Evolutionary conservation across 495 filamentous ascomycete species (phyloP), one percentile per base, ranked within the genome.

Genomic region (Hyaloscypha variabilis): DNA sequence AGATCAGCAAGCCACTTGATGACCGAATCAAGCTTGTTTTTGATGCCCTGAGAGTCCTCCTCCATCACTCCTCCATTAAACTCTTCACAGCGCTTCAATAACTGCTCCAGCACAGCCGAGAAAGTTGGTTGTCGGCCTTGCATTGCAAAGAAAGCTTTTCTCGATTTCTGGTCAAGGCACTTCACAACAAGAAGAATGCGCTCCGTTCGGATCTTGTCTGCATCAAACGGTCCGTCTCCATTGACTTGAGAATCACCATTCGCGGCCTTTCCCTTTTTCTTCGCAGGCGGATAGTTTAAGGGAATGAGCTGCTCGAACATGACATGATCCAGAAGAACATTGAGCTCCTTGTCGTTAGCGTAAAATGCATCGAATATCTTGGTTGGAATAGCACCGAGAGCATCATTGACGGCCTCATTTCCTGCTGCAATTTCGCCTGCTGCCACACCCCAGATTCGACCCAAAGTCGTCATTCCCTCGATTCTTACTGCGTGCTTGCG

Each of bases 351-450:
- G 71, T 97, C 93, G 72, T 97, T 97, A 53, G 94, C 90, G 72
- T 97, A 99, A 66, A 89, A 91, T 0, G 91, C 88, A 69, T 93
- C 92, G 61, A 96, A 86, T 42, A 98, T 93, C 71, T 88, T 93
- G 2, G 88, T 89, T 14, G 95, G 94, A 51, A 93, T 91, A 54
- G 88, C 88, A 17, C 88, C 88, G 13, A 99, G 77, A 14, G 92
- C 80, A 25, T 85, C 79, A 6, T 81, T 83, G 19, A 96, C 88
- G 8, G 83, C 77, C 67, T 97, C 92, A 67, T 94, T 90, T 21
- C 91, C 91, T 51, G 88, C 87, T 50, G 91, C 88, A 66, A 99
- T 90, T 66, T 97, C 93, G 24, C 93, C 91, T 23, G 87, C 87
- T 1, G 92, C 94, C 57, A 94, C 93, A 13, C 90, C 95, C 95